These are phyloP conservation scores for Lathyrus sativus DNA, from an alignment of 306 rosid genomes.

Conservation along the genomic window DNA sequence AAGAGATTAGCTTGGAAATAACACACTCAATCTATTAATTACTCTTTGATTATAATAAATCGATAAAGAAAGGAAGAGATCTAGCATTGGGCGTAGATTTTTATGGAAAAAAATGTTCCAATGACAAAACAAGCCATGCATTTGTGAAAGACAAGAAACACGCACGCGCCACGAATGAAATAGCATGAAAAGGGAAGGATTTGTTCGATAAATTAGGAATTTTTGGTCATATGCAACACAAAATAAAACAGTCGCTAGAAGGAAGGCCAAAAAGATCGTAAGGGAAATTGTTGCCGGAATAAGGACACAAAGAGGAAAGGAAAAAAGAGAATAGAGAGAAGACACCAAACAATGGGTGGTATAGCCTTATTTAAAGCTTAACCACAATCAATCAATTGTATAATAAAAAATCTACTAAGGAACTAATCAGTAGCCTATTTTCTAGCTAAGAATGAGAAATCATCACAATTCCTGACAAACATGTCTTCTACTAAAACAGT, in stretches of 20 bases:
- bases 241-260: too few relatives aligned
- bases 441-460: constrained; percentile 20
- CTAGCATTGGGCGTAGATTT: not conserved
- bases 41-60: constrained; percentile 3
- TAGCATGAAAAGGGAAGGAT: too few relatives aligned
- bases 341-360: not conserved
- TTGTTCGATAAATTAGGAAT: not conserved
- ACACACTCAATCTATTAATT: constrained; percentile 6
- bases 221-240: not conserved
- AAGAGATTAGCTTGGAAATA: constrained; percentile 8
- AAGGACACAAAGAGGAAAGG: not conserved
- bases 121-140: not conserved
- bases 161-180: too few relatives aligned
- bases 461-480: not conserved
- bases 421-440: constrained; percentile 2
- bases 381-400: not conserved
- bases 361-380: not conserved
- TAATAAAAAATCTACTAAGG: constrained; percentile 9
- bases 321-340: not conserved
- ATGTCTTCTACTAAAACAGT: not conserved
- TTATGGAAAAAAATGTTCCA: not conserved
- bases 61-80: not conserved
- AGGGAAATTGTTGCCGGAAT: too few relatives aligned
- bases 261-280: too few relatives aligned
- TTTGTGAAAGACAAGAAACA: not conserved